phyloP scores from a whole-genome alignment of 805 yeast species.

The Saturnispora diversa region DNA sequence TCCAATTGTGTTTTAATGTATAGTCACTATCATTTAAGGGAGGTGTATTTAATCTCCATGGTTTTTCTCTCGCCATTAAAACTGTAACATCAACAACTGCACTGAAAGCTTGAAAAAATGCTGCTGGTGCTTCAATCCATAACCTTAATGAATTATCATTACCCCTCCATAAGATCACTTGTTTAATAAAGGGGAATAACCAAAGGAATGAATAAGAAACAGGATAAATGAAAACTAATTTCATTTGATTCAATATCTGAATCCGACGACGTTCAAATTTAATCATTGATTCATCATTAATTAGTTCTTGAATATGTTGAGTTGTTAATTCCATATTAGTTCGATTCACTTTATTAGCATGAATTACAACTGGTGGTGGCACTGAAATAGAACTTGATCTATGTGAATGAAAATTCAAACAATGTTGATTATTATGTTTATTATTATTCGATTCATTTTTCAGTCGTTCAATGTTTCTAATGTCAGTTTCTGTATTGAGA shows the following conservation, averaged over 20 bases:
- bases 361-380: not conserved
- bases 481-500: constrained; percentile 22
- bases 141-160: constrained; percentile 42
- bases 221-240: constrained; percentile 76
- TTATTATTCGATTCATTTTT: constrained; percentile 13
- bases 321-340: constrained; percentile 5
- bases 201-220: constrained; percentile 71
- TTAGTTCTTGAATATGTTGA: constrained; percentile 26
- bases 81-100: constrained; percentile 73
- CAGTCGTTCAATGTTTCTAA: constrained; percentile 22
- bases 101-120: constrained; percentile 72
- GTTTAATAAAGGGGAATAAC: constrained; percentile 70
- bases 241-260: constrained; percentile 68
- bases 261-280: constrained; percentile 56
- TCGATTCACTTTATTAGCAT: constrained; percentile 2
- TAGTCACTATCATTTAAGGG: constrained; percentile 19
- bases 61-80: constrained; percentile 68
- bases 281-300: constrained; percentile 54
- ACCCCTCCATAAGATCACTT: constrained; percentile 42
- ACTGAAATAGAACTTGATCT: not conserved
- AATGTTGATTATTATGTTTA: too few species aligned
- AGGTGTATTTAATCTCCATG: constrained; percentile 46
- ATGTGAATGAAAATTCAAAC: too few species aligned
- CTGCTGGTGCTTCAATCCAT: constrained; percentile 63
- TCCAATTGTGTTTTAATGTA: constrained; percentile 16